Evolutionary conservation across 352 stramenopile species (phyloP).

Genomic region (Paralagenidium karlingii): DNA sequence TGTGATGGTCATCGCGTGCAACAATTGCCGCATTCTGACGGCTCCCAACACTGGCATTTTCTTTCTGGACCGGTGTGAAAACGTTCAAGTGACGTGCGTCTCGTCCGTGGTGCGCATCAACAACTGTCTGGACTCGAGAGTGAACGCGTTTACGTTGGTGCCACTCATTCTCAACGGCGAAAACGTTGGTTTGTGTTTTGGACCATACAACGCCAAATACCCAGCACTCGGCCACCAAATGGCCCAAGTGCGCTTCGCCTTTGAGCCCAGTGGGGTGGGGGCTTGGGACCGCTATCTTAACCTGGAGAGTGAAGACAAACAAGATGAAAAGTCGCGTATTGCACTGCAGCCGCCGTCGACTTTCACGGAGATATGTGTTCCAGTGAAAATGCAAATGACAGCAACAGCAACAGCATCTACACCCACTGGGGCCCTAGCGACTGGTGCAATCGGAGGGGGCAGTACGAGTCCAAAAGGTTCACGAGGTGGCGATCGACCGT

Average conservation of each 20-base stretch:
- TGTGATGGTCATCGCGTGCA: constrained; percentile 88
- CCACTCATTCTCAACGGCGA: constrained; percentile 90
- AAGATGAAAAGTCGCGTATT: constrained; percentile 39
- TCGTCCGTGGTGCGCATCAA: constrained; percentile 81
- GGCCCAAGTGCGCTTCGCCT: constrained; percentile 25
- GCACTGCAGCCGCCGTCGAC: constrained; percentile 36
- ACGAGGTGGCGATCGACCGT: constrained; percentile 52
- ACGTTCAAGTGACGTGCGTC: constrained; percentile 81
- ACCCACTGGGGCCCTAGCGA: no score
- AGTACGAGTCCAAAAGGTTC: constrained; percentile 6
- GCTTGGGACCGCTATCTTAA: constrained; percentile 58
- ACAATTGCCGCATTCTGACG: constrained; percentile 93
- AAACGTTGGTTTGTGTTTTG: constrained; percentile 90
- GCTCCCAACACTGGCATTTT: constrained; percentile 88
- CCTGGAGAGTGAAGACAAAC: constrained; percentile 50
- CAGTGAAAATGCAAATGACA: constrained; percentile 57
- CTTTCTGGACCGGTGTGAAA: constrained; percentile 91
- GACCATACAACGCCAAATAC: constrained; percentile 94
- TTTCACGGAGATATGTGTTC: constrained; percentile 58
- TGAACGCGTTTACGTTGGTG: constrained; percentile 87
- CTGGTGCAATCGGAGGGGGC: no score
- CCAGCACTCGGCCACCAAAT: constrained; percentile 77
- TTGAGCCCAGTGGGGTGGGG: constrained; percentile 26
- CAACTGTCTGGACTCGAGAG: constrained; percentile 89
- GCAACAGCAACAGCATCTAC: not conserved